Conservation (phyloP, 78 protist genomes). For the Dictyostelium citrinum region DNA sequence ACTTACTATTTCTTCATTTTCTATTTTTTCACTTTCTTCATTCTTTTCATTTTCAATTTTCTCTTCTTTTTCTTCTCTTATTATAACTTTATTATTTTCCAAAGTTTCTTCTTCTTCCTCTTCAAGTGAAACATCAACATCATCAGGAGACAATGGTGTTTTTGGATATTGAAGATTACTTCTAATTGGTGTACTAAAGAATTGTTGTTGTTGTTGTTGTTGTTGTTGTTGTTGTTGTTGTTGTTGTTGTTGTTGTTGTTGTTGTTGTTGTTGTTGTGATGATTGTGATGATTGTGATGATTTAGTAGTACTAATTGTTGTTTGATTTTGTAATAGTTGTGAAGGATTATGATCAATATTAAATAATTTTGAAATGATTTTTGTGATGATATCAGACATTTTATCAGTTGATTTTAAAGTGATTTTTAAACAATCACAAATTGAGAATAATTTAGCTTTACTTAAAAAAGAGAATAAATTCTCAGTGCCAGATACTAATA, state of each 20-base stretch:
- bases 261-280: not conserved
- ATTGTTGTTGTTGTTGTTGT: not conserved
- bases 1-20: not conserved
- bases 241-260: not conserved
- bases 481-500: constrained; percentile 6
- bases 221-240: not conserved
- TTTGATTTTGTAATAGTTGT: not conserved
- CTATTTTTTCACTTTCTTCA: not conserved
- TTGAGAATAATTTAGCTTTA: not conserved
- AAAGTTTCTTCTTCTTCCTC: not conserved
- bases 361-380: not conserved
- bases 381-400: not conserved
- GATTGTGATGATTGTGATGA: not conserved
- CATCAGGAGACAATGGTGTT: not conserved
- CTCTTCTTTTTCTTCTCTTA: not conserved
- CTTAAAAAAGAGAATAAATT: constrained; percentile 1
- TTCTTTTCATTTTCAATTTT: not conserved
- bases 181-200: not conserved
- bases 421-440: not conserved
- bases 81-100: not conserved
- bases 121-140: not conserved
- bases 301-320: not conserved
- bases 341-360: not conserved
- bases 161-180: not conserved
- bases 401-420: not conserved